Base-by-base conservation (phyloP, 495 filamentous ascomycete species). In the Hypoxylon lienhwacheense region DNA sequence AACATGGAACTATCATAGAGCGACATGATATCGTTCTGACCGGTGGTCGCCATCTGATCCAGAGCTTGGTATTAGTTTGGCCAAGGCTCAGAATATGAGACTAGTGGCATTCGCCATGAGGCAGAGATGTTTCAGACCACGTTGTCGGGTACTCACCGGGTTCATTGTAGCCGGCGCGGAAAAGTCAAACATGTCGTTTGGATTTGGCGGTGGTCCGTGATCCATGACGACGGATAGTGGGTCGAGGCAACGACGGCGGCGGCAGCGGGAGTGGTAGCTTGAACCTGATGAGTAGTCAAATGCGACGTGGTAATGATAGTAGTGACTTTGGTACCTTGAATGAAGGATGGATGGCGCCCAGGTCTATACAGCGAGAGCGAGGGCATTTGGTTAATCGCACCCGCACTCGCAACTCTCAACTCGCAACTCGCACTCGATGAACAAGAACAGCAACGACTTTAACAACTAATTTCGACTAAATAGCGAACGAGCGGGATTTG, bases 1-100 rank as follows among this genome's bases (percentile, higher is more conserved):
- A 71, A 70, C 47, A 71, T 60, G 37, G 65, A 59, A 43, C 41
- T 59, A 56, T 73, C 69, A 49, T 75, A 65, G 36, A 76, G 53
- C 35, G 69, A 61, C 65, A 77, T 73, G 56, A 71, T 59, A 43
- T 69, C 66, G 49, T 68, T 55, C 25, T 64, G 55, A 51, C 66
- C 63, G 24, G 47, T 29, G 55, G 45, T 53, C 54, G 73, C 66
- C 66, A 68, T 58, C 48, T 68, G 34, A 53, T 65, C 35, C 22
- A 47, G 49, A 52, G 46, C 41, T 45, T 47, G 26, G 7, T n/a
- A 49, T 65, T 59, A 60, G 39, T 53, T 47, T 47, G 42, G 22
- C 24, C 17, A 43, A 25, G 10, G 8, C 2, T 36, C 2, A 10
- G 22, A 31, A 29, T 44, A 31, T 15, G 14, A 32, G 19, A 34